Evolutionary conservation across 148 eudicot genomes (phyloP).

Genomic region (Suaeda aralocaspica): DNA sequence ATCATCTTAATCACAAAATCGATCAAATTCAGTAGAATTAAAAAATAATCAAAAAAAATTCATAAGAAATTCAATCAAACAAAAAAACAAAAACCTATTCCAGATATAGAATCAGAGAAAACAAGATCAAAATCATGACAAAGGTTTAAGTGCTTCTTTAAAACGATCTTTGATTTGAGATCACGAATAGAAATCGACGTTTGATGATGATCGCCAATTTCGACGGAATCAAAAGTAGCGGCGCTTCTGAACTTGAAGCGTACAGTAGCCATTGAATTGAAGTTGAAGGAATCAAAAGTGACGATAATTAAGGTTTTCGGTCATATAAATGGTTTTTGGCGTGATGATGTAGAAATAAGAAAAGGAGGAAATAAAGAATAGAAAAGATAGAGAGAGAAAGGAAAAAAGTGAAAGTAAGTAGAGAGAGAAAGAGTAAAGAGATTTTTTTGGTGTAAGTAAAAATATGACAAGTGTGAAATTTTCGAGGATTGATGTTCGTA

Average conservation of each 20-base stretch:
- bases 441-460: no score
- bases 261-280: slow-evolving; percentile 39
- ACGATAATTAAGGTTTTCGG: slow-evolving; percentile 1
- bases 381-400: neutral
- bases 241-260: slow-evolving; percentile 61
- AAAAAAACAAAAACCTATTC: slow-evolving; percentile 43
- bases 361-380: neutral
- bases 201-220: slow-evolving; percentile 41
- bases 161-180: slow-evolving; percentile 42
- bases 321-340: neutral
- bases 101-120: slow-evolving; percentile 50
- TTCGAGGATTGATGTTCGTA: neutral
- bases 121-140: slow-evolving; percentile 49
- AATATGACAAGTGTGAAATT: neutral
- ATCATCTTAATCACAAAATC: neutral
- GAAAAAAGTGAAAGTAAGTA: neutral
- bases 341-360: neutral
- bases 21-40: neutral
- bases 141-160: slow-evolving; percentile 38
- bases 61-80: neutral
- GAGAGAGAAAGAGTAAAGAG: neutral
- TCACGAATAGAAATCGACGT: slow-evolving; percentile 48
- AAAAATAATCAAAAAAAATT: neutral
- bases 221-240: slow-evolving; percentile 44
- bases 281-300: no score